phyloP scores from a whole-genome alignment of 139 green algal genomes.

The Tetratostichococcus sp. region DNA sequence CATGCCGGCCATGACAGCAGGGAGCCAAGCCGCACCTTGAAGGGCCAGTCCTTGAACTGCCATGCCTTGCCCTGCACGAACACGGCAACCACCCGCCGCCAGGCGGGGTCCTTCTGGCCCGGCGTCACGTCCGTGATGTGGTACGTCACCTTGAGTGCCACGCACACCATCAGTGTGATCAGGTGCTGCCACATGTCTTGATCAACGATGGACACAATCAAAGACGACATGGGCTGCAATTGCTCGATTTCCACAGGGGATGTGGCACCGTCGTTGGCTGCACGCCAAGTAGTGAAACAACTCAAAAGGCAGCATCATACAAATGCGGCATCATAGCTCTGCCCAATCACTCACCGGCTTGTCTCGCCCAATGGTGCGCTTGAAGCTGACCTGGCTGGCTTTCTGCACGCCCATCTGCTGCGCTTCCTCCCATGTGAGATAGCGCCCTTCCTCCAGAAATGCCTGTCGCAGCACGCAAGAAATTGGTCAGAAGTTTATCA shows the following conservation, averaged over 20 bases:
- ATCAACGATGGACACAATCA: too few relatives aligned
- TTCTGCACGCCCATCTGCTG: constrained; percentile 13
- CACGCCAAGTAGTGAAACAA: too few relatives aligned
- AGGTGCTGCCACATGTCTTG: too few relatives aligned
- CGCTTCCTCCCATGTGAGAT: constrained; percentile 24
- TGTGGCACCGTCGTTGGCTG: too few relatives aligned
- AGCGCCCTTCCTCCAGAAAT: constrained; percentile 55
- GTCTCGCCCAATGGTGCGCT: constrained; percentile 42
- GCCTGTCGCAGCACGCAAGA: not conserved
- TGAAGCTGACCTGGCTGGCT: constrained; percentile 2
- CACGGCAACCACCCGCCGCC: constrained; percentile 62
- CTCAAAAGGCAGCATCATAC: constrained; percentile 7
- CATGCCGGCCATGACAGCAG: too few relatives aligned
- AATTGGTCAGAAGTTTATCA: too few relatives aligned
- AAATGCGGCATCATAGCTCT: too few relatives aligned
- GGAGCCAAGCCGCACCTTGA: not conserved
- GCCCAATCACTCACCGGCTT: constrained; percentile 37
- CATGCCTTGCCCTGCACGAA: constrained; percentile 62
- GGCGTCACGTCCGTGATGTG: constrained; percentile 45
- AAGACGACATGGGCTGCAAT: too few relatives aligned
- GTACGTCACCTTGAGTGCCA: constrained; percentile 35
- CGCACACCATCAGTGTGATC: too few relatives aligned
- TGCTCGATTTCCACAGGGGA: too few relatives aligned
- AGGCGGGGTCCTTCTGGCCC: constrained; percentile 28
- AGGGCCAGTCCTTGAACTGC: constrained; percentile 73